Evolutionary conservation across 2,329 filamentous ascomycete genomes (phyloP).

Genomic region (Pseudocercospora ulei): DNA sequence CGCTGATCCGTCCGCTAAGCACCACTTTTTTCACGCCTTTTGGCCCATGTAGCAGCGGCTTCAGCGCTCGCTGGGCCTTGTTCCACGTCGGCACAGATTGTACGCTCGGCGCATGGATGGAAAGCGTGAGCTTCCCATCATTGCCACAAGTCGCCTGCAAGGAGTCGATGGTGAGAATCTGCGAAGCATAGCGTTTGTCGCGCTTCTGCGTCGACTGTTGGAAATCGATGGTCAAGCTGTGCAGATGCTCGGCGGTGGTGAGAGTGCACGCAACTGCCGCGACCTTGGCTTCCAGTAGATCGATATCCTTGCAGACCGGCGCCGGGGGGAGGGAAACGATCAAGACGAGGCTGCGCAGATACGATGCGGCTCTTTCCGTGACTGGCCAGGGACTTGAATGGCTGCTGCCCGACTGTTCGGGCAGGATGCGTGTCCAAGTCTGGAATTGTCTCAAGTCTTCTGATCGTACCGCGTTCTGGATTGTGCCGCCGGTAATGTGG

Average conservation of each 20-base stretch:
- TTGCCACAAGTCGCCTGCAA: neutral
- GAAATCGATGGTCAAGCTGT: constrained; percentile 3
- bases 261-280: neutral
- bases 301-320: constrained; percentile 1
- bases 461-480: constrained; percentile 1
- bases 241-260: neutral
- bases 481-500: constrained; percentile 5
- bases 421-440: constrained; percentile 8
- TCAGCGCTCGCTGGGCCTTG: constrained; percentile 8
- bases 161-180: constrained; percentile 2
- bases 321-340: constrained; percentile 7
- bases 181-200: neutral
- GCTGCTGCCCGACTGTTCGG: neutral
- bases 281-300: constrained; percentile 3
- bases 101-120: neutral
- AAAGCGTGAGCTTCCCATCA: constrained; percentile 2
- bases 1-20: constrained; percentile 9
- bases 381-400: neutral
- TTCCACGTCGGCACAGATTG: constrained; percentile 1
- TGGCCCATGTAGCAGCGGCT: constrained; percentile 3
- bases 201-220: constrained; percentile 1
- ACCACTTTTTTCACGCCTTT: constrained; percentile 8
- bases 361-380: constrained; percentile 7
- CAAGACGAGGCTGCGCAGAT: constrained; percentile 7
- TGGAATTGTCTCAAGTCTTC: constrained; percentile 3